A percentile compares a stretch with the other conserved stretches of the same genome.
These are phyloP conservation scores for Stemphylium vesicarium DNA, from an alignment of 2,329 filamentous ascomycete species.

Conservation along the genomic window DNA sequence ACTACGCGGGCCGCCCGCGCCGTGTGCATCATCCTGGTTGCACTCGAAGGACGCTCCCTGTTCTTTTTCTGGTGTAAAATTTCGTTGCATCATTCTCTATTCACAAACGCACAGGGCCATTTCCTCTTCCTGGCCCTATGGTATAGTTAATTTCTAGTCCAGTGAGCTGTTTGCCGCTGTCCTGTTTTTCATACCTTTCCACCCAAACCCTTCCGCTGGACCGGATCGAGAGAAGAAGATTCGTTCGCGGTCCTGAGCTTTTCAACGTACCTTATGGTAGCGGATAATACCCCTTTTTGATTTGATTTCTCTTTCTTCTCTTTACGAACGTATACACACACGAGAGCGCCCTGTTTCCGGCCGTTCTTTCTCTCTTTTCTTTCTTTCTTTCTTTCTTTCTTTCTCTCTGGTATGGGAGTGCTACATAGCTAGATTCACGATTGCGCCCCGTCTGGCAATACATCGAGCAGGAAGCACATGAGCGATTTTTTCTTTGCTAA, in stretches of 20 bases:
- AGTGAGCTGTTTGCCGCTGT: no score
- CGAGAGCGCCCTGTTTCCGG: background rate
- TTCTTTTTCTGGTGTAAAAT: conserved; percentile 7
- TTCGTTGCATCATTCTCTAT: background rate
- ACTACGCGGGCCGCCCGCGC: background rate
- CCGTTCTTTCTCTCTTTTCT: background rate
- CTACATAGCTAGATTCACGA: background rate
- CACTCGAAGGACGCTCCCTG: background rate
- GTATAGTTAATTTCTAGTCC: no score
- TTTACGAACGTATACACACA: conserved; percentile 3
- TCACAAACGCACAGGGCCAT: no score
- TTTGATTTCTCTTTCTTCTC: background rate
- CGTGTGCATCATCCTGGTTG: background rate
- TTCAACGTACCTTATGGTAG: no score
- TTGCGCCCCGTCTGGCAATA: background rate
- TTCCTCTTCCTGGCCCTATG: background rate
- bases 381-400: background rate
- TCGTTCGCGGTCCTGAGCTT: no score
- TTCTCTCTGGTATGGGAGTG: background rate
- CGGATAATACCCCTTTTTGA: no score
- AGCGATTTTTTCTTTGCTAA: background rate
- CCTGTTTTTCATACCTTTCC: no score
- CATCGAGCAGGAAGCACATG: background rate
- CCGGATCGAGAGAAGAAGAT: no score
- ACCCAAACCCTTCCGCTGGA: no score